Evolutionary conservation across 2,329 filamentous ascomycete species (phyloP).

Genomic region (Rutstroemia sp.): DNA sequence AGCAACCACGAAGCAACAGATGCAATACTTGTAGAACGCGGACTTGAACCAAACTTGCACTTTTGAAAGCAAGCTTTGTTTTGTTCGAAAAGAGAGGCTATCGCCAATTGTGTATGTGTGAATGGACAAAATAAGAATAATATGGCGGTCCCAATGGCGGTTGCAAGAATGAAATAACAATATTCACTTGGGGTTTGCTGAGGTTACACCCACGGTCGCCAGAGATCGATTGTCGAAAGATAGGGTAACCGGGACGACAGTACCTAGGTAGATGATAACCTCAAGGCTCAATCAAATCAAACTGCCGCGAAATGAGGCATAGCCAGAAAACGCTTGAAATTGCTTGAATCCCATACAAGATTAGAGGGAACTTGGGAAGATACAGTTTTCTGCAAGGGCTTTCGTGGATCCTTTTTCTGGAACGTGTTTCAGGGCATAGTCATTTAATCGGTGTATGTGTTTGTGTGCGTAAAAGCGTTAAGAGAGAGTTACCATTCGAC

Average conservation of each 20-base stretch:
- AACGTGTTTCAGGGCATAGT: constrained; percentile 4
- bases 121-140: not conserved
- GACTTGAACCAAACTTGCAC: no score
- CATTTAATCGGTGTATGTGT: constrained; percentile 1
- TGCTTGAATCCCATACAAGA: not conserved
- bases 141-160: not conserved
- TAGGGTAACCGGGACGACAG: not conserved
- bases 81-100: no score
- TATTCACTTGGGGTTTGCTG: not conserved
- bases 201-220: no score
- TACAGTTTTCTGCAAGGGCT: not conserved
- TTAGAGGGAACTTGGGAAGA: no score
- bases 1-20: not conserved
- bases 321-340: not conserved
- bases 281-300: not conserved
- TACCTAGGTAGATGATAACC: not conserved
- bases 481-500: not conserved
- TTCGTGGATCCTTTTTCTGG: constrained; percentile 4
- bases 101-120: not conserved
- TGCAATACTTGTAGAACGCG: not conserved
- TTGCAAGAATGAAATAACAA: not conserved
- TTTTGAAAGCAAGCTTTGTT: no score
- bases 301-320: constrained; percentile 5
- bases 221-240: not conserved
- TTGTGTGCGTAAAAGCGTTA: not conserved